phyloP scores from a whole-genome alignment of 805 yeast species.

The Candida stauntonica region DNA sequence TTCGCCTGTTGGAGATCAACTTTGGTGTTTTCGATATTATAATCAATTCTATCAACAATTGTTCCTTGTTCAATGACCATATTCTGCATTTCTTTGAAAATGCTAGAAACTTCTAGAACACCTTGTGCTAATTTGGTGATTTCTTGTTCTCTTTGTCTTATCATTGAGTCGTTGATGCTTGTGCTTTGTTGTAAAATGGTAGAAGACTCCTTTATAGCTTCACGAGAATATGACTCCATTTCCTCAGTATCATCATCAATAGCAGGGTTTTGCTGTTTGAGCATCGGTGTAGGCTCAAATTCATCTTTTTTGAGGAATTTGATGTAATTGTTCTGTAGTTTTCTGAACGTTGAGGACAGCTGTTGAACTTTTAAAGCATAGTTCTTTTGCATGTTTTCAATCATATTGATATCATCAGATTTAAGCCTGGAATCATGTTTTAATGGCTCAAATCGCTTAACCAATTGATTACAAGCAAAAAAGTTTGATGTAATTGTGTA shows the following conservation, averaged over 20 bases:
- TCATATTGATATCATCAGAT: constrained; percentile 53
- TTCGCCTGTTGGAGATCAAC: constrained; percentile 74
- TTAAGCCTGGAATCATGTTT: constrained; percentile 29
- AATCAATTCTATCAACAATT: constrained; percentile 87
- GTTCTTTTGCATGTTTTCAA: constrained; percentile 76
- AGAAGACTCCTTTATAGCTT: constrained; percentile 48
- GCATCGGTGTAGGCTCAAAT: constrained; percentile 41
- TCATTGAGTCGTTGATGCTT: constrained; percentile 35
- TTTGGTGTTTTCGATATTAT: constrained; percentile 78
- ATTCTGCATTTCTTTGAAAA: constrained; percentile 88
- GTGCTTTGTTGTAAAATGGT: constrained; percentile 31
- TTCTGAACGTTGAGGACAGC: constrained; percentile 70
- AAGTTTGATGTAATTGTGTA: constrained; percentile 69
- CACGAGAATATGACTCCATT: constrained; percentile 48
- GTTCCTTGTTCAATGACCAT: constrained; percentile 96
- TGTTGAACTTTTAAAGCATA: constrained; percentile 85
- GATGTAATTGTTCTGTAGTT: constrained; percentile 84
- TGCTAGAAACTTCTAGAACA: constrained; percentile 86
- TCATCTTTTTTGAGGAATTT: constrained; percentile 81
- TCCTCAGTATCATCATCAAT: constrained; percentile 33
- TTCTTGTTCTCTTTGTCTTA: constrained; percentile 81
- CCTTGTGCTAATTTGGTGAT: constrained; percentile 91
- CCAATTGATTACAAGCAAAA: constrained; percentile 71
- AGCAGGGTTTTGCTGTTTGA: constrained; percentile 18
- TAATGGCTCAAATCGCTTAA: constrained; percentile 58